Evolutionary conservation across 495 filamentous ascomycete species (phyloP).

Genomic region (Talaromyces wortmannii): DNA sequence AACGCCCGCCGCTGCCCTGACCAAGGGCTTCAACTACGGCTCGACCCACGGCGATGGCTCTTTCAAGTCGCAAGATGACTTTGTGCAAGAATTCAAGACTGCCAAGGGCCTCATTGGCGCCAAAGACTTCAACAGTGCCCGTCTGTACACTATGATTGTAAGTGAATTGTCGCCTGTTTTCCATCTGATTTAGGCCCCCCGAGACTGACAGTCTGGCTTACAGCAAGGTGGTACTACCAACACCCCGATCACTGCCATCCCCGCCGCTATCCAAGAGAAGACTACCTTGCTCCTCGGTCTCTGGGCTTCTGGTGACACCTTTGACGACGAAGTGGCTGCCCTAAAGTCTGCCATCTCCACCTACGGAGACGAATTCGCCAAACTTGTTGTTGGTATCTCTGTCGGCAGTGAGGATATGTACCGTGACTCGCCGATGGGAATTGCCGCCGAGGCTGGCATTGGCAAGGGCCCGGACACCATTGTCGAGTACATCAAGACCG

Average conservation of each 20-base stretch:
- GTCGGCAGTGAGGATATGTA: slow-evolving; percentile 91
- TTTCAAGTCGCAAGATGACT: slow-evolving; percentile 58
- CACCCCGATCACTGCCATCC: slow-evolving; percentile 61
- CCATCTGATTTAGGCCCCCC: no score
- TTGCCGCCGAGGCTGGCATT: slow-evolving; percentile 42
- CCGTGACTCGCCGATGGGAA: slow-evolving; percentile 58
- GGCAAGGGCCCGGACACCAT: slow-evolving; percentile 54
- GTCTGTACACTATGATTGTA: slow-evolving; percentile 55
- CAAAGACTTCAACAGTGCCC: slow-evolving; percentile 67
- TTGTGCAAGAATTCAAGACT: slow-evolving; percentile 59
- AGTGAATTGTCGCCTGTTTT: neutral
- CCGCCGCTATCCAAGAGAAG: slow-evolving; percentile 67
- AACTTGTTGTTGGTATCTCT: slow-evolving; percentile 74
- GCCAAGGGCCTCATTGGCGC: slow-evolving; percentile 65
- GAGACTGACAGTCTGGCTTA: slow-evolving; percentile 4
- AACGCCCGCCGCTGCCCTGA: slow-evolving; percentile 38
- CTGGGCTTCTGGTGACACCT: slow-evolving; percentile 66
- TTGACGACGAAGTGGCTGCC: slow-evolving; percentile 64
- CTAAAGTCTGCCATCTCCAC: slow-evolving; percentile 54
- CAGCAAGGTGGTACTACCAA: slow-evolving; percentile 52
- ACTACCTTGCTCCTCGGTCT: slow-evolving; percentile 70
- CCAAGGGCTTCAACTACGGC: slow-evolving; percentile 82
- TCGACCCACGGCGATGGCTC: slow-evolving; percentile 53
- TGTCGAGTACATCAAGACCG: slow-evolving; percentile 58
- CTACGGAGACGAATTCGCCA: slow-evolving; percentile 55